phyloP scores from a whole-genome alignment of 148 eudicot genomes.

The Pharnaceum exiguum region DNA sequence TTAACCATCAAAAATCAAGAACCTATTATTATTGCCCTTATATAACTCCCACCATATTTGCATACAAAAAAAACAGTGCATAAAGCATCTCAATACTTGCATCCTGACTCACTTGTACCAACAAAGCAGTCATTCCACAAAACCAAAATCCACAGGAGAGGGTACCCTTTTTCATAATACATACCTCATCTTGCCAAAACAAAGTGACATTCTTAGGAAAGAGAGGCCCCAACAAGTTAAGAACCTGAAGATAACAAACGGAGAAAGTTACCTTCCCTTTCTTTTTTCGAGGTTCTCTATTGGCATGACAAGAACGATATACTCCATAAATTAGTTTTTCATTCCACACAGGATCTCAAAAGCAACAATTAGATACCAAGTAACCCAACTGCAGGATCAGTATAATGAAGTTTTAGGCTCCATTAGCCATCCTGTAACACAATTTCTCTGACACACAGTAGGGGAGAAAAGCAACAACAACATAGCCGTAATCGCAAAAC shows the following conservation, averaged over 20 bases:
- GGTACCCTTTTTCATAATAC: not conserved
- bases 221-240: conserved; percentile 73
- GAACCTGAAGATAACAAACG: conserved; percentile 53
- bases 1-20: too few species aligned
- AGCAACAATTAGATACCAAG: not conserved
- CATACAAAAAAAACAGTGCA: too few species aligned
- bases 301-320: not conserved
- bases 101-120: too few species aligned
- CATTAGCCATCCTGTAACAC: too few species aligned
- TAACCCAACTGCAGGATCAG: not conserved
- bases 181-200: conserved; percentile 99
- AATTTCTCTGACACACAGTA: too few species aligned
- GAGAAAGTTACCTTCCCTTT: not conserved
- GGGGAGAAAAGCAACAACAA: too few species aligned
- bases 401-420: too few species aligned
- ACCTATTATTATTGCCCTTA: too few species aligned
- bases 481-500: too few species aligned
- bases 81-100: too few species aligned
- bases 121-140: not conserved
- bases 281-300: not conserved
- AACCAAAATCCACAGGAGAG: conserved; percentile 3
- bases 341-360: not conserved
- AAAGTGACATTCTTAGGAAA: conserved; percentile 79
- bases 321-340: not conserved
- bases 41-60: too few species aligned